These are phyloP conservation scores for Phytophthora sansomeana DNA, from an alignment of 352 stramenopile genomes.

Conservation along the genomic window DNA sequence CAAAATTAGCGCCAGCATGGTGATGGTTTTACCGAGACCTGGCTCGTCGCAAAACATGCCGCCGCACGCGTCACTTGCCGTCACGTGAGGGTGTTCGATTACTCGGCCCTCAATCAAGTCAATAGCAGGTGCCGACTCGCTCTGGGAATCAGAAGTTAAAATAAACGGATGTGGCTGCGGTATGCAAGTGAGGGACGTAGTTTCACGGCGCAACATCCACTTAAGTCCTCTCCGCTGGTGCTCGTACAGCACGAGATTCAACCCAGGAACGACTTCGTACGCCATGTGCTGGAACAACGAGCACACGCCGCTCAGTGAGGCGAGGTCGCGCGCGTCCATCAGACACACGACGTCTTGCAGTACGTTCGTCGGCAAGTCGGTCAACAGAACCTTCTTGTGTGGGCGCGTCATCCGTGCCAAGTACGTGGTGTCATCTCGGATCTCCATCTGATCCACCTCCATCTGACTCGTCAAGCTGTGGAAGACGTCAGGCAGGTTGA, in stretches of 20 bases:
- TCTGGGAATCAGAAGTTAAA: conserved; percentile 23
- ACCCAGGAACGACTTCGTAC: conserved; percentile 84
- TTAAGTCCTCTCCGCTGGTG: conserved; percentile 82
- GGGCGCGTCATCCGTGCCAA: conserved; percentile 51
- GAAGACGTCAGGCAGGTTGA: conserved; percentile 76
- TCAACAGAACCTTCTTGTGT: conserved; percentile 54
- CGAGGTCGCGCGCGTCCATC: conserved; percentile 68
- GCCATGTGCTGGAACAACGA: conserved; percentile 83
- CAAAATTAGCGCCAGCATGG: conserved; percentile 82
- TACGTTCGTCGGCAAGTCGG: conserved; percentile 70
- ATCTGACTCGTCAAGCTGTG: conserved; percentile 62
- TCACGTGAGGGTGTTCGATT: conserved; percentile 27
- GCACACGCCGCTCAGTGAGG: conserved; percentile 66
- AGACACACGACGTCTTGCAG: conserved; percentile 71
- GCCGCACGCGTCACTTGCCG: conserved; percentile 62
- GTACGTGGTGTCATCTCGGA: conserved; percentile 76
- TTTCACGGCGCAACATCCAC: conserved; percentile 84
- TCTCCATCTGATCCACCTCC: conserved; percentile 67
- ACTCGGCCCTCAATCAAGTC: conserved; percentile 68
- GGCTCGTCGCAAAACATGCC: conserved; percentile 90
- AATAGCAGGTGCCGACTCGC: conserved; percentile 32
- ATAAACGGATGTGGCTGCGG: conserved; percentile 65
- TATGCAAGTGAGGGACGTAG: conserved; percentile 41
- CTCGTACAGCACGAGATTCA: conserved; percentile 77
- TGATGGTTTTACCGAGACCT: conserved; percentile 88